These are phyloP conservation scores for Populus simonii DNA, from an alignment of 345 rosid genomes.

Conservation along the genomic window DNA sequence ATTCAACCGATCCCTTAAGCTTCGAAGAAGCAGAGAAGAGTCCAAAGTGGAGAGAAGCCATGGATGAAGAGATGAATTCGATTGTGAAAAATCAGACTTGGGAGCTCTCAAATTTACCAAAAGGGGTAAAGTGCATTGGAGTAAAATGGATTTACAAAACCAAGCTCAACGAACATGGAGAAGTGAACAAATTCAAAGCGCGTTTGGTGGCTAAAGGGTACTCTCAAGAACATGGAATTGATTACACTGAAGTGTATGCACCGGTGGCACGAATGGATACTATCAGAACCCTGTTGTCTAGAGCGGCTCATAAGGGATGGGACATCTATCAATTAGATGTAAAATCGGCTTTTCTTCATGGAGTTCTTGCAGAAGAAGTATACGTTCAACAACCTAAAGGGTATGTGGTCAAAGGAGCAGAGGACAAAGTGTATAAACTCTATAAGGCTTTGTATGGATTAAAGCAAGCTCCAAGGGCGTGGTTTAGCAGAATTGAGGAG, in stretches of 20 bases:
- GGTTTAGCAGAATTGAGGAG: not conserved
- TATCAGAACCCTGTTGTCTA: not conserved
- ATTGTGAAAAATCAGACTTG: slow-evolving; percentile 7
- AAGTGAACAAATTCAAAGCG: not conserved
- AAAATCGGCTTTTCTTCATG: not conserved
- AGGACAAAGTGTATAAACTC: not conserved
- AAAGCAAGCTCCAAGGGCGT: not conserved
- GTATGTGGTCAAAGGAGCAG: not conserved
- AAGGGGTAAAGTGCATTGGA: not conserved
- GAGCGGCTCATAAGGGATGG: not conserved
- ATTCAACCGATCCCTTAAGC: too few species aligned
- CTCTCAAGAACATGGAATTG: not conserved
- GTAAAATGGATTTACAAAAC: slow-evolving; percentile 3
- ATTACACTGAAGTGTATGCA: slow-evolving; percentile 2
- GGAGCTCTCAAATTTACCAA: slow-evolving; percentile 1
- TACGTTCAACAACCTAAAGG: too few species aligned
- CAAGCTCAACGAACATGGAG: slow-evolving; percentile 1
- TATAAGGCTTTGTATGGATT: slow-evolving; percentile 1
- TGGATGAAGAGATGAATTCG: slow-evolving; percentile 13
- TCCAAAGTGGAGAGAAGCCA: slow-evolving; percentile 4
- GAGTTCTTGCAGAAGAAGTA: too few species aligned
- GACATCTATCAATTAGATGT: not conserved
- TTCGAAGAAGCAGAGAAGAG: not conserved
- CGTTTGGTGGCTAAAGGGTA: slow-evolving; percentile 11
- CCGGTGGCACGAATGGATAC: slow-evolving; percentile 7